Base-by-base conservation (phyloP, 2,329 filamentous ascomycete species). In the Dactylellina sp. region DNA sequence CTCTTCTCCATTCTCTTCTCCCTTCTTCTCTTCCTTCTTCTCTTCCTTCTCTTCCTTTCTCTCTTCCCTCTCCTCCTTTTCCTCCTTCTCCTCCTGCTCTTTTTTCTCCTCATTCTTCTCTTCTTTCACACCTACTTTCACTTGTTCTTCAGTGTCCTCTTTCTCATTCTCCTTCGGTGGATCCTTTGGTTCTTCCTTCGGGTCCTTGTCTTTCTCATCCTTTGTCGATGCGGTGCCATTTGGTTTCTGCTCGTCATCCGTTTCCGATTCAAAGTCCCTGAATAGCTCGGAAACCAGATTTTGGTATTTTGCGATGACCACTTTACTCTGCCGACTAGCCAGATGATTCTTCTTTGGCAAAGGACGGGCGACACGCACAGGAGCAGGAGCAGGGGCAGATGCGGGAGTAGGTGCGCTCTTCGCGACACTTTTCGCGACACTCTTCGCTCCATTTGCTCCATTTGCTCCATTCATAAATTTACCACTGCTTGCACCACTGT, bases 1-100 rank as follows among this genome's bases (percentile, higher is more conserved):
- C n/a, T 39, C 16, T 4, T 7, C 4, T 46, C 2, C 42, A 3
- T 39, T 25, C n/a, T 7, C 4, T 46, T 7, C 42, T 12, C 7
- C 39, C 16, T 42, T 18, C 39, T 81, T 84, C 0, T 80, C 82
- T 32, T 82, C 81, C 25, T 81, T 2, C 80, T 80, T 32, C 80
- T 39, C 18, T 78, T 50, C 81, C 80, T 1, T 81, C 11, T 35
- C n/a, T 20, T 50, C 81, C 80, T 55, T 18, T 0, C 40, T 52
- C 2, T 24, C 53, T 11, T 65, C 47, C 12, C 6, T 6, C 32
- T 35, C 32, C 12, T 35, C 32, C 6, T 35, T 78, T 40, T 79
- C 79, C 1, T 79, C 78, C 62, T 79, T 78, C 9, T 77, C 77
- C 16, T 78, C 77, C 39, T 42, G 7, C 7, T 4, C n/a, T 42